A percentile compares a stretch with the other conserved stretches of the same genome.
These are phyloP conservation scores for Claviceps africana DNA, from an alignment of 2,329 filamentous ascomycete species.

Conservation along the genomic window DNA sequence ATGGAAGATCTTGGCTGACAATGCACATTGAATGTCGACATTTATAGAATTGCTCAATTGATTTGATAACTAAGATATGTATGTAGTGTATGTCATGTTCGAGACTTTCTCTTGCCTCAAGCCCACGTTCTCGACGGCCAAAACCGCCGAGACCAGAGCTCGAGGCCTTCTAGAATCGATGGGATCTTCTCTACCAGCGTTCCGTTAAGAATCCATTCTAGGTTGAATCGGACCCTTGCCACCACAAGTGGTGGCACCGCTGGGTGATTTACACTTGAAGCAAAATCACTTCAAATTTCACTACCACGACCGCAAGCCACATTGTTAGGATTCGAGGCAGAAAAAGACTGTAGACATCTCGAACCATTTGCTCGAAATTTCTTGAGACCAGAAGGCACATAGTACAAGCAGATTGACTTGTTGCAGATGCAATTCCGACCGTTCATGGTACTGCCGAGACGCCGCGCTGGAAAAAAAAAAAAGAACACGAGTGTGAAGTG, in stretches of 20 bases:
- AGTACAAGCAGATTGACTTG: neutral
- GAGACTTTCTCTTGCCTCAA: conserved; percentile 28
- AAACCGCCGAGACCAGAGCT: conserved; percentile 12
- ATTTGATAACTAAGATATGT: neutral
- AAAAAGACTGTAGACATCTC: neutral
- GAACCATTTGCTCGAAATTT: neutral
- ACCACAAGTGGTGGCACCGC: conserved; percentile 60
- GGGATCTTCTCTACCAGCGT: conserved; percentile 52
- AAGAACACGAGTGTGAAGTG: neutral
- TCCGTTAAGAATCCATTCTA: conserved; percentile 68
- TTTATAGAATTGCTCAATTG: neutral
- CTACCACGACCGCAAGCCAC: neutral
- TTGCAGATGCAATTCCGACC: neutral
- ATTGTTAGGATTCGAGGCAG: neutral
- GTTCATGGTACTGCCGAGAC: conserved; percentile 12
- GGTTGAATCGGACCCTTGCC: conserved; percentile 56
- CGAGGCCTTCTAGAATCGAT: conserved; percentile 26
- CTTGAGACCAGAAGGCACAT: neutral
- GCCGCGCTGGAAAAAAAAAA: conserved; percentile 20
- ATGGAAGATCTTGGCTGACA: neutral
- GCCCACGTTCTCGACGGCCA: conserved; percentile 18
- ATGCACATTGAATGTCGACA: neutral
- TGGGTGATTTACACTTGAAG: conserved; percentile 28
- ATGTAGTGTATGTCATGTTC: conserved; percentile 17
- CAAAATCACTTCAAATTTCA: neutral